These are phyloP conservation scores for Phytophthora boehmeriae DNA, from an alignment of 352 stramenopile genomes.

Conservation along the genomic window DNA sequence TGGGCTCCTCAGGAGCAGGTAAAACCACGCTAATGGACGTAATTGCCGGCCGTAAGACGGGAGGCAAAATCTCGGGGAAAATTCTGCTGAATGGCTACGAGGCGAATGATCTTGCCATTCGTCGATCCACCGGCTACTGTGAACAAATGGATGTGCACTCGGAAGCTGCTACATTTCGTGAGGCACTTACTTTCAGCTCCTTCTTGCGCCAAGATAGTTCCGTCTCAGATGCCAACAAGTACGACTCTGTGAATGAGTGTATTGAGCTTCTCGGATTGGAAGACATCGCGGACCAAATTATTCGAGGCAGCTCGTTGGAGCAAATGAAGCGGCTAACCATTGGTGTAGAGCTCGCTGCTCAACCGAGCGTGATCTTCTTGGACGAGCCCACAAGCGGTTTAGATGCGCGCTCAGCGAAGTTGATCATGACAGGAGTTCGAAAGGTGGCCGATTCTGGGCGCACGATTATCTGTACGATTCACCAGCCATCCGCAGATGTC, in stretches of 20 bases:
- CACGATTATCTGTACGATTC: constrained; percentile 2
- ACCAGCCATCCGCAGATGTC: background rate
- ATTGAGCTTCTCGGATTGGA: constrained; percentile 79
- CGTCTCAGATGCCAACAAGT: constrained; percentile 33
- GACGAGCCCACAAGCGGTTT: constrained; percentile 62
- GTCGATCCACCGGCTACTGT: constrained; percentile 27
- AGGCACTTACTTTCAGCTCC: constrained; percentile 43
- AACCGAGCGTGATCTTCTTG: constrained; percentile 53
- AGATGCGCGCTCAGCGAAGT: background rate
- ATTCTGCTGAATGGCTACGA: constrained; percentile 24
- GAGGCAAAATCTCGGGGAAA: background rate
- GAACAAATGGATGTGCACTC: constrained; percentile 13
- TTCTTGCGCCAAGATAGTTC: constrained; percentile 58
- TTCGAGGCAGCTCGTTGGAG: constrained; percentile 43
- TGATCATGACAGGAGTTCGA: constrained; percentile 1
- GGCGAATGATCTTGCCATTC: constrained; percentile 21
- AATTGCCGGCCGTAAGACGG: constrained; percentile 15
- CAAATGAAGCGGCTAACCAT: constrained; percentile 27
- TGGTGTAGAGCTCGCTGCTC: constrained; percentile 44
- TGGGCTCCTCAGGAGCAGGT: constrained; percentile 67
- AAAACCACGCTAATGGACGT: constrained; percentile 31
- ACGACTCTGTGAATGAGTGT: constrained; percentile 46
- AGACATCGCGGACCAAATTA: constrained; percentile 51
- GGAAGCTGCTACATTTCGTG: background rate
- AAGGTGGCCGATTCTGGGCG: background rate